Base-by-base conservation (phyloP, 2,329 filamentous ascomycete genomes). In the Daldinia sp. region DNA sequence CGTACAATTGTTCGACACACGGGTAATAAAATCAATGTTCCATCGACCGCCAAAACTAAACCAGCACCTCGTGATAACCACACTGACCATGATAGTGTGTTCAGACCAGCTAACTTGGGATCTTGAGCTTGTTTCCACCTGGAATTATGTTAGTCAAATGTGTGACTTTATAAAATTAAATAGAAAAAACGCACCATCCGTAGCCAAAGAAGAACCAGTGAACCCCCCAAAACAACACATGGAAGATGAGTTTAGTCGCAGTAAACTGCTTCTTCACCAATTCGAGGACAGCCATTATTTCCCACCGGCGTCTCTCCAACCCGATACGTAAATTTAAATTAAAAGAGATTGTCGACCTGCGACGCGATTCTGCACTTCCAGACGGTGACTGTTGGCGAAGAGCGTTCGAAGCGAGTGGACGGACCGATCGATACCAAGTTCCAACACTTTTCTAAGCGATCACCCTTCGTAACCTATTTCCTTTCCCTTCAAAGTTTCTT, bases 21-120 rank as follows among this genome's bases (percentile, higher is more conserved):
- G 6, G 96, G 96, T 67, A 99, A 85, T 30, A 99, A 82, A 75
- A 99, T 97, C 72, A 98, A 85, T 77, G 93, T 91, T 63, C 89
- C 90, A 82, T 99, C 94, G 62, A 97, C 87, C 1, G 90, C 91
- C 67, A 99, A 85, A 5, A 93, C 92, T 44, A 99, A 83, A 75
- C 94, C 96, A 60, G 96, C 95, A 78, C 95, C 96, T 85, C 96
- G 90, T 30, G 96, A 98, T 66, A 98, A 88, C 95, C 95, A 99
- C 63, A 99, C 96, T 2, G 95, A 98, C 81, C 87, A 98, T 61
- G 86, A 86, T 55, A 99, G 88, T 0, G 83, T 87, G 81, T 99
- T 99, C 53, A 99, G 86, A 46, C 87, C 88, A 4, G 91, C 90
- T 30, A 99, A 85, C 64, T 88, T 88, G 9, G 78, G 69, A 77